Conservation (phyloP, 495 filamentous ascomycete species). For the Barbatosphaeria neglecta region DNA sequence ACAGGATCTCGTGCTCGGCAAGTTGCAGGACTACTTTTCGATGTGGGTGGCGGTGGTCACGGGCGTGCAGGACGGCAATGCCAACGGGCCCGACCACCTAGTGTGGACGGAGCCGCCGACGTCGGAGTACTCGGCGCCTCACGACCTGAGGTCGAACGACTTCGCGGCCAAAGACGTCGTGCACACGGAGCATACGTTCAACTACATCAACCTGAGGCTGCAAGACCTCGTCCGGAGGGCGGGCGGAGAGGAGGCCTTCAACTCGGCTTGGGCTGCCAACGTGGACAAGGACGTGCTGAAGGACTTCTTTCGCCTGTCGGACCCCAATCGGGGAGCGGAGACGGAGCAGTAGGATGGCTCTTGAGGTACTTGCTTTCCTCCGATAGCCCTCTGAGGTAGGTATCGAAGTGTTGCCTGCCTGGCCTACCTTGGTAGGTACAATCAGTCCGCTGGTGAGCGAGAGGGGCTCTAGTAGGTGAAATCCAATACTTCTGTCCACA, state of each 20-base stretch:
- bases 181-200: slow-evolving; percentile 54
- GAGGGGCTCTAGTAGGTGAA: no score
- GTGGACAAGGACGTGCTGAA: slow-evolving; percentile 71
- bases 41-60: slow-evolving; percentile 41
- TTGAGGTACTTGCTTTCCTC: not conserved
- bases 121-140: slow-evolving; percentile 57
- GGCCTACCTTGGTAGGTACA: no score
- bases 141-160: slow-evolving; percentile 33
- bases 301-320: slow-evolving; percentile 41
- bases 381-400: no score
- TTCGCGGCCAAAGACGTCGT: slow-evolving; percentile 56
- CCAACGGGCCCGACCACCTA: slow-evolving; percentile 25
- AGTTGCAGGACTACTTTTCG: slow-evolving; percentile 39
- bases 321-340: not conserved
- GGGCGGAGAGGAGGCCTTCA: slow-evolving; percentile 65
- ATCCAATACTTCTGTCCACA: no score
- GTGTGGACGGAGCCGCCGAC: slow-evolving; percentile 61
- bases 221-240: slow-evolving; percentile 49
- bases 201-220: slow-evolving; percentile 58
- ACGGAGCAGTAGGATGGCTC: not conserved
- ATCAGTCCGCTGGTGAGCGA: no score
- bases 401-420: no score
- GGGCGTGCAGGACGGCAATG: slow-evolving; percentile 22
- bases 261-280: slow-evolving; percentile 70
- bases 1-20: slow-evolving; percentile 32